Conservation (phyloP, 1,139 yeast genomes). For the Yamadazyma sp. region DNA sequence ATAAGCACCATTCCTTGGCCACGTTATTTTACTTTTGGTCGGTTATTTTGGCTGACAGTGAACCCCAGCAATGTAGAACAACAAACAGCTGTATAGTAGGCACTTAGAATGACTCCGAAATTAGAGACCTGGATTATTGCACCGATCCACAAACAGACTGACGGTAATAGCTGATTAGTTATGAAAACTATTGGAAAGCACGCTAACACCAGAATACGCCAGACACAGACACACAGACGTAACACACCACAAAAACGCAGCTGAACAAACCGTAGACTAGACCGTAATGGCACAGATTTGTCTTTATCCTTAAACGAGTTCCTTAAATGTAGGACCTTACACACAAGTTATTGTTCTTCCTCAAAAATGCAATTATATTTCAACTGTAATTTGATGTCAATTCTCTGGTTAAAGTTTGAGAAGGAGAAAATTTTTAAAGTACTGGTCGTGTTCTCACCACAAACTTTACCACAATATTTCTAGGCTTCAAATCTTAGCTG, state of each 20-base stretch:
- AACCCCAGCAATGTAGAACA: neutral
- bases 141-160: neutral
- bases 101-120: neutral
- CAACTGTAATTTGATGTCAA: neutral
- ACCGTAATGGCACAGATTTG: neutral
- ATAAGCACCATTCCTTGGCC: conserved; percentile 68
- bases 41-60: neutral
- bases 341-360: neutral
- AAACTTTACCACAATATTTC: neutral
- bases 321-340: neutral
- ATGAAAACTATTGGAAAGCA: neutral
- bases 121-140: neutral
- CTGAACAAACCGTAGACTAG: conserved; percentile 1
- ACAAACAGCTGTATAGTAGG: neutral
- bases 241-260: conserved; percentile 4
- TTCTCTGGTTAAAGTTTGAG: neutral
- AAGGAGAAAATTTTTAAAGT: conserved; percentile 1
- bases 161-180: neutral
- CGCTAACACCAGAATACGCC: neutral
- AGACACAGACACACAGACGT: conserved; percentile 5
- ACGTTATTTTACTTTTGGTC: neutral
- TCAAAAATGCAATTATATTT: neutral
- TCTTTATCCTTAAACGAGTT: neutral
- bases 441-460: neutral
- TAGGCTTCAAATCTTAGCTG: neutral